Base-by-base conservation (phyloP, 164 flowering plant genomes). In the Nymphaea thermarum region DNA sequence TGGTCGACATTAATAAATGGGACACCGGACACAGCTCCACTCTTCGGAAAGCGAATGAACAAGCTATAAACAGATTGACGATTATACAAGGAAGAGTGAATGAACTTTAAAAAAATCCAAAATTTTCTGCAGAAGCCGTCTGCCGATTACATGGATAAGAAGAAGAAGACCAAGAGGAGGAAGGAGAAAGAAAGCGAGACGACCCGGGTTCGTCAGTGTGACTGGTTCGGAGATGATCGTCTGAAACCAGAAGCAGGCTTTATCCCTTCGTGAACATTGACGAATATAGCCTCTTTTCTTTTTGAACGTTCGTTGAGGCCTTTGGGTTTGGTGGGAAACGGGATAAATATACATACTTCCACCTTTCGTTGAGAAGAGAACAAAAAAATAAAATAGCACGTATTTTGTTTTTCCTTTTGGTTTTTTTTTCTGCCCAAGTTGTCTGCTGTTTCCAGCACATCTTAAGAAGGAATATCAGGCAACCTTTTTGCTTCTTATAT, bases 1-100 rank as follows among this genome's bases (percentile, higher is more conserved):
- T 66, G 47, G 78, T 66, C 4, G 83, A 42, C 83, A 83, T 51
- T 51, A 51, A 51, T 51, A 10, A 15, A 15, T 8, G 57, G 14
- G 14, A 10, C 14, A 10, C 12, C 10, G 14, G 14, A 10, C 14
- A 10, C 12, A 51, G 5, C 57, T 51, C 14, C 14, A 10, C 57
- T 51, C 57, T 25, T 25, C 36, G 36, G 36, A 25, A 25, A 25
- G 36, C 36, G 36, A 25, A 25, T 25, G 36, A 25, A 25, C 36
- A 25, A 25, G 36, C 36, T 25, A 25, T 25, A 25, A 25, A 25
- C 1, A 25, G 36, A 25, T 25, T 25, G 36, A 1, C 36, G 36
- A 25, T 25, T 25, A 25, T 25, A 25, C 57, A 51, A 15, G 14
- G 57, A 51, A 15, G 57, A 51, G 14, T 15, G 57, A 51, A 51